Conservation (phyloP, 2,329 filamentous ascomycete species). For the Magnaporthales sp. region DNA sequence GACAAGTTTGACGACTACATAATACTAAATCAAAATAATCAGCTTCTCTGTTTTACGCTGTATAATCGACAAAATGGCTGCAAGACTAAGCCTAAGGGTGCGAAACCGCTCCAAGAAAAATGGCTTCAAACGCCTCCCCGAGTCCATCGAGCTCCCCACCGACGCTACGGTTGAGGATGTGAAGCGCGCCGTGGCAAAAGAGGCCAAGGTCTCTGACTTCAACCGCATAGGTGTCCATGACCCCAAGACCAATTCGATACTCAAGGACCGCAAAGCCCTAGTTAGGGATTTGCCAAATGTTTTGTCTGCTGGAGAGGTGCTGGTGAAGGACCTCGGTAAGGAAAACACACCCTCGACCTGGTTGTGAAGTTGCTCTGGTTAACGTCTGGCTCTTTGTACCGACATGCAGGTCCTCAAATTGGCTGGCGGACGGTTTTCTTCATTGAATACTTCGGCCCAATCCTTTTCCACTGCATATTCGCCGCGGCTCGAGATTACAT, state of each 20-base stretch:
- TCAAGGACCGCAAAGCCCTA: constrained; percentile 52
- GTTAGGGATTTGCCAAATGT: constrained; percentile 40
- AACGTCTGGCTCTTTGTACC: not conserved
- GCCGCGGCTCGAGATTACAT: constrained; percentile 65
- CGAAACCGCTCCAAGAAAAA: constrained; percentile 37
- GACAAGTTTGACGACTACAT: not conserved
- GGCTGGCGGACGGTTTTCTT: constrained; percentile 91
- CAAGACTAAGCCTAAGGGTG: constrained; percentile 13
- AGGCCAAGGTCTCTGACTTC: constrained; percentile 41
- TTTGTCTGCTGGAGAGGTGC: constrained; percentile 46
- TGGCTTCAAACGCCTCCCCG: constrained; percentile 45
- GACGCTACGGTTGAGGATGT: constrained; percentile 51
- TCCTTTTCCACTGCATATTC: constrained; percentile 74
- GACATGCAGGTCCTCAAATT: constrained; percentile 65
- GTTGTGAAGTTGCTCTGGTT: not conserved
- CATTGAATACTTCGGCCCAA: constrained; percentile 87
- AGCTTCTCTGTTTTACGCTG: not conserved
- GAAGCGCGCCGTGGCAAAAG: constrained; percentile 45
- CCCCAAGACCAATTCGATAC: constrained; percentile 49
- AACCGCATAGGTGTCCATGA: constrained; percentile 57
- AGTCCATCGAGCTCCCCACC: constrained; percentile 36
- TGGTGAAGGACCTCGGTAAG: constrained; percentile 90
- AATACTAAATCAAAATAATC: not conserved
- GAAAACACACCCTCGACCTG: not conserved
- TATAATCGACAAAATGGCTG: not conserved